phyloP scores from a whole-genome alignment of 2,329 filamentous ascomycete species.

The Epichloe gansuensis region DNA sequence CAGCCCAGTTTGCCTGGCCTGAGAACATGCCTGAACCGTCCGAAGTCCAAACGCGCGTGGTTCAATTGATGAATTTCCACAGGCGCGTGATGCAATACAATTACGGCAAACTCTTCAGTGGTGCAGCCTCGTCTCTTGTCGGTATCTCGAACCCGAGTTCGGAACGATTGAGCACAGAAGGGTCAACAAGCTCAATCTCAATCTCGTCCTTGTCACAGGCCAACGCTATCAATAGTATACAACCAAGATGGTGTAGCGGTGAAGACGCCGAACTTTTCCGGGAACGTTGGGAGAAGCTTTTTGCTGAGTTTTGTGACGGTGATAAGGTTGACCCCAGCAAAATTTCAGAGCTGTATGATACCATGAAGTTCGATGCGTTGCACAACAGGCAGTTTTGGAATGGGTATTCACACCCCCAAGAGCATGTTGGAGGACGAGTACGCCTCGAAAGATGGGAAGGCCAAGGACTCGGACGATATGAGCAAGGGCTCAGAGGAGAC shows the following conservation, averaged over 20 bases:
- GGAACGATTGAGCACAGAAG: constrained; percentile 32
- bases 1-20: constrained; percentile 96
- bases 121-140: constrained; percentile 50
- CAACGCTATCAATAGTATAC: constrained; percentile 57
- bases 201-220: constrained; percentile 43
- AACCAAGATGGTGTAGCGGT: constrained; percentile 89
- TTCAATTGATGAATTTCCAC: constrained; percentile 96
- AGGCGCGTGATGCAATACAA: constrained; percentile 91
- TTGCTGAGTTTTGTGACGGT: constrained; percentile 88
- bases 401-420: constrained; percentile 91
- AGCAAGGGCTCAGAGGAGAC: constrained; percentile 24
- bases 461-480: constrained; percentile 29
- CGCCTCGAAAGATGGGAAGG: constrained; percentile 29
- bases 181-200: constrained; percentile 30
- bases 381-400: constrained; percentile 95
- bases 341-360: constrained; percentile 96
- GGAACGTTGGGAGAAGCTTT: constrained; percentile 97
- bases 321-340: constrained; percentile 99
- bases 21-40: constrained; percentile 89
- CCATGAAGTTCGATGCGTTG: constrained; percentile 97
- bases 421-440: constrained; percentile 64
- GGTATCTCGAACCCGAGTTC: constrained; percentile 39
- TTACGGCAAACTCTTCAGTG: constrained; percentile 65
- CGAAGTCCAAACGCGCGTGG: constrained; percentile 80
- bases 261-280: constrained; percentile 92